These are phyloP conservation scores for Pelargonium citronellum DNA, from an alignment of 441 rosid genomes.

Conservation along the genomic window DNA sequence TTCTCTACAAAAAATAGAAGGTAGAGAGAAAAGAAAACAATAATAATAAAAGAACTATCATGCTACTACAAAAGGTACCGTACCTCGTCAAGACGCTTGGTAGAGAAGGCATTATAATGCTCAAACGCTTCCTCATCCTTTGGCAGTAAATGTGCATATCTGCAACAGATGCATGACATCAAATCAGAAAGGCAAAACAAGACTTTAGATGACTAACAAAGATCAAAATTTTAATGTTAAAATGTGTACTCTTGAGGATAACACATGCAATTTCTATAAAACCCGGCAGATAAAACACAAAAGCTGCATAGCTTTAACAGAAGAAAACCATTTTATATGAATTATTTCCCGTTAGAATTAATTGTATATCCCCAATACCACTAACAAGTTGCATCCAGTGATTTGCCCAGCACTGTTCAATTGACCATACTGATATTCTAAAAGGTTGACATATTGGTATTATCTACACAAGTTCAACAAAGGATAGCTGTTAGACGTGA, in stretches of 20 bases:
- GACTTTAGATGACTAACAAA: conserved; percentile 5
- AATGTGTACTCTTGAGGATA: not conserved
- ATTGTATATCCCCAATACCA: not conserved
- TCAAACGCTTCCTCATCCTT: conserved; percentile 86
- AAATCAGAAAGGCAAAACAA: conserved; percentile 4
- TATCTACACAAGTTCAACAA: not conserved
- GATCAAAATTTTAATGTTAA: not conserved
- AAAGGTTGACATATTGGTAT: not conserved
- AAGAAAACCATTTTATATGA: not conserved
- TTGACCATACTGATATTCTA: not conserved
- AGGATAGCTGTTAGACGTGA: not conserved
- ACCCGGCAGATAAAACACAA: not conserved
- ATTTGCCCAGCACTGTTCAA: not conserved
- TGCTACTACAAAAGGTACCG: not conserved
- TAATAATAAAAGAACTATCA: not conserved
- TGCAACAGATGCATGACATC: conserved; percentile 27
- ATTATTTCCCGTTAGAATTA: not conserved
- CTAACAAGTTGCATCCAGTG: not conserved
- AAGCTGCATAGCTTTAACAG: not conserved
- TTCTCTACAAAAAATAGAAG: not conserved
- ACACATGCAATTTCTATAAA: not conserved
- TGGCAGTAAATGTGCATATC: conserved; percentile 94
- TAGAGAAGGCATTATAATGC: conserved; percentile 59
- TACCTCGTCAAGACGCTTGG: conserved; percentile 96
- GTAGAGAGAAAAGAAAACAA: not conserved